A percentile compares a stretch with the other conserved stretches of the same genome.
phyloP scores from a whole-genome alignment of 2,329 filamentous ascomycete species.

The Epichloe sylvatica region DNA sequence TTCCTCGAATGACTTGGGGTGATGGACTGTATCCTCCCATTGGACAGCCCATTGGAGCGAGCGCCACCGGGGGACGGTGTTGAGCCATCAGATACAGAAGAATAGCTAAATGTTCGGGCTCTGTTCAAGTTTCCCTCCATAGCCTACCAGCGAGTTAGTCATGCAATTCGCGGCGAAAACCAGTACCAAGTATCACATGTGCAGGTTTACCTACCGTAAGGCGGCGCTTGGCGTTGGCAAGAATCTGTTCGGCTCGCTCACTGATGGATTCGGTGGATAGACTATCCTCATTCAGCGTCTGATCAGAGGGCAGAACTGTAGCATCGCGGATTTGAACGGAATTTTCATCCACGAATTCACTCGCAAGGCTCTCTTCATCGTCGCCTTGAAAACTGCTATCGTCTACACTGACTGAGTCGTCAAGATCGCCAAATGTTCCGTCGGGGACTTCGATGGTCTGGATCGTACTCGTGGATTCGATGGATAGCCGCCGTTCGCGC shows the following conservation, averaged over 20 bases:
- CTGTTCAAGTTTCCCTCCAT: conserved; percentile 87
- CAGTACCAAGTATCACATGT: background rate
- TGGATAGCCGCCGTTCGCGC: conserved; percentile 39
- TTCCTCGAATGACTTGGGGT: conserved; percentile 17
- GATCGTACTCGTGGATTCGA: conserved; percentile 48
- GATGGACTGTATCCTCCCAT: conserved; percentile 8
- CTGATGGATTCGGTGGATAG: conserved; percentile 65
- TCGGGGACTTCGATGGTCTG: conserved; percentile 34
- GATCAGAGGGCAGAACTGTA: conserved; percentile 7
- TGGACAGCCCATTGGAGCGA: conserved; percentile 12
- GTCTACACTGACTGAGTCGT: conserved; percentile 46
- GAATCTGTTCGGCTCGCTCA: conserved; percentile 73
- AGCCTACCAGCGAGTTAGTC: conserved; percentile 37
- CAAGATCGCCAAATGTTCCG: conserved; percentile 44
- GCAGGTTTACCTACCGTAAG: conserved; percentile 52
- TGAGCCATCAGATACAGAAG: conserved; percentile 32
- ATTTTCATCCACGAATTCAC: conserved; percentile 37
- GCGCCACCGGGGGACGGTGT: conserved; percentile 33
- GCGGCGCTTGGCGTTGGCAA: conserved; percentile 82
- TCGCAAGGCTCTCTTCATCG: conserved; percentile 52
- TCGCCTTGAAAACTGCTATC: conserved; percentile 55
- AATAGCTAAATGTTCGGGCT: conserved; percentile 50
- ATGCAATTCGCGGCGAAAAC: background rate
- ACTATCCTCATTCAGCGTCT: conserved; percentile 33
- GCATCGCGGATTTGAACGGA: conserved; percentile 13